Evolutionary conservation across 768 basidiomycete genomes (phyloP).

Genomic region (Terana coerulea): DNA sequence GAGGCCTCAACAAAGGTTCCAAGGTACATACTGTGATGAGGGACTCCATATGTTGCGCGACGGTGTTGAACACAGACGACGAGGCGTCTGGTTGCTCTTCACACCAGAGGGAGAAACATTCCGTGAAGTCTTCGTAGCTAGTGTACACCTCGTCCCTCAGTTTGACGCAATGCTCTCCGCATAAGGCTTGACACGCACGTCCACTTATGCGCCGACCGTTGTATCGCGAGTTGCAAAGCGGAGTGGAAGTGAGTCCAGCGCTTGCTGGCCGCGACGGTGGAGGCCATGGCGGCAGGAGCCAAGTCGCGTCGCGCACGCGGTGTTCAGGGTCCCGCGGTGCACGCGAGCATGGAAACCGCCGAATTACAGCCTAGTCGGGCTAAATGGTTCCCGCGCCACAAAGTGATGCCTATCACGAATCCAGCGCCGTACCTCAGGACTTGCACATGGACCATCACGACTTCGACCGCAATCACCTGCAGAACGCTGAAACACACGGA

Average conservation of each 20-base stretch:
- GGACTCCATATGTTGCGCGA: conserved; percentile 70
- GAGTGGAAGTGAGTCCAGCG: conserved; percentile 50
- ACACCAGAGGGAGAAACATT: conserved; percentile 36
- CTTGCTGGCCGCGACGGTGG: conserved; percentile 33
- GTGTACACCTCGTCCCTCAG: background rate
- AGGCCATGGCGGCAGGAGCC: conserved; percentile 19
- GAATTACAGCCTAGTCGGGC: background rate
- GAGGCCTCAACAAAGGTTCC: background rate
- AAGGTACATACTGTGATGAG: conserved; percentile 39
- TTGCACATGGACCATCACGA: too few species aligned
- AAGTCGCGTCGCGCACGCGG: background rate
- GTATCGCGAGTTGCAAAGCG: conserved; percentile 50
- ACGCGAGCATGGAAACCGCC: too few species aligned
- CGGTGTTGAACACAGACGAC: conserved; percentile 42
- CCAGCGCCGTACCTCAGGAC: too few species aligned
- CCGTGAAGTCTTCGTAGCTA: conserved; percentile 46
- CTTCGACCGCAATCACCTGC: too few species aligned
- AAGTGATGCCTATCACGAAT: too few species aligned
- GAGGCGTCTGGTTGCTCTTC: conserved; percentile 34
- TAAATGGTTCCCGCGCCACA: background rate
- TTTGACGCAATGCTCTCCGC: background rate
- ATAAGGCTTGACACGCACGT: conserved; percentile 34
- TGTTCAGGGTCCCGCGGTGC: background rate
- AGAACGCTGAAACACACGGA: too few species aligned
- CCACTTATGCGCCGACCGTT: conserved; percentile 50